phyloP scores from a whole-genome alignment of 1,139 yeast genomes.

The Magnusiomyces fungicola region DNA sequence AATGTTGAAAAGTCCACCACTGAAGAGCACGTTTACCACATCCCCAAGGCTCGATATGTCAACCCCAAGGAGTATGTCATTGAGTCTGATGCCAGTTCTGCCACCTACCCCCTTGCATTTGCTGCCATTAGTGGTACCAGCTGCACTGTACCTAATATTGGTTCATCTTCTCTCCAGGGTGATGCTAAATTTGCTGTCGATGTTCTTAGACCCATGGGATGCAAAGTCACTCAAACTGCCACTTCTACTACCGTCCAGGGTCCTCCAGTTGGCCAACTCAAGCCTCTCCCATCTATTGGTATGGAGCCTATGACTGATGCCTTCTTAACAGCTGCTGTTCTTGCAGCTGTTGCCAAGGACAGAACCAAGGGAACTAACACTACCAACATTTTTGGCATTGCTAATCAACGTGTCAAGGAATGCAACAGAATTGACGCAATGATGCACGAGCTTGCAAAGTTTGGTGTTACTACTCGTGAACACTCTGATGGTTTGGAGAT shows the following conservation, averaged over 20 bases:
- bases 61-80: slow-evolving; percentile 82
- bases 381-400: slow-evolving; percentile 89
- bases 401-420: slow-evolving; percentile 96
- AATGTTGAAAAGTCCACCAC: slow-evolving; percentile 62
- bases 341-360: slow-evolving; percentile 73
- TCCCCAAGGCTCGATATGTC: slow-evolving; percentile 72
- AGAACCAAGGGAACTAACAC: slow-evolving; percentile 24
- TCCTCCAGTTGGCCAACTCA: slow-evolving; percentile 61
- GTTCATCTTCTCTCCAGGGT: slow-evolving; percentile 87
- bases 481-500: slow-evolving; percentile 89
- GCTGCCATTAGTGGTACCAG: slow-evolving; percentile 97
- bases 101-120: slow-evolving; percentile 94
- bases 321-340: slow-evolving; percentile 90
- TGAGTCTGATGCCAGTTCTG: slow-evolving; percentile 98
- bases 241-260: slow-evolving; percentile 90
- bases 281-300: slow-evolving; percentile 69
- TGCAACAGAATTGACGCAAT: slow-evolving; percentile 95
- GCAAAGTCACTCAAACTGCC: slow-evolving; percentile 72
- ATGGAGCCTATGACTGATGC: slow-evolving; percentile 99
- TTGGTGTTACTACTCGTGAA: slow-evolving; percentile 81
- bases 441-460: slow-evolving; percentile 80
- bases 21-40: slow-evolving; percentile 77
- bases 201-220: slow-evolving; percentile 92
- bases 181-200: slow-evolving; percentile 96
- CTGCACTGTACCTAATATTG: slow-evolving; percentile 91